phyloP scores from a whole-genome alignment of 2,329 filamentous ascomycete species.

The Botrytis porri region DNA sequence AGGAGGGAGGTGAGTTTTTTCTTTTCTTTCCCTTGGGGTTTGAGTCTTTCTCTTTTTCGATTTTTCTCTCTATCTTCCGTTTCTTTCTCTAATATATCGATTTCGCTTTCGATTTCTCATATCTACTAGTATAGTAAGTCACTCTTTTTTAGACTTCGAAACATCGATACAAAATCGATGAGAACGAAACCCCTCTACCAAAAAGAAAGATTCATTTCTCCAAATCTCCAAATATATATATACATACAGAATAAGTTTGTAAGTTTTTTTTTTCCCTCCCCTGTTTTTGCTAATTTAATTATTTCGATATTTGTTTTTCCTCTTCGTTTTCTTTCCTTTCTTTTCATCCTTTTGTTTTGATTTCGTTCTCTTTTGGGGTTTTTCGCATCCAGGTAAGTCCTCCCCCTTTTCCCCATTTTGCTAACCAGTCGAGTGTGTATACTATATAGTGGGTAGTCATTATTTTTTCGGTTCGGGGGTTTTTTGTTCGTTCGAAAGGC shows the following conservation, averaged over 20 bases:
- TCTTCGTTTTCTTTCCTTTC: background rate
- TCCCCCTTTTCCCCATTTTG: background rate
- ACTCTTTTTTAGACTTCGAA: background rate
- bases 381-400: background rate
- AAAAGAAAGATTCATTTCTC: background rate
- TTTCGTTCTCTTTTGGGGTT: background rate
- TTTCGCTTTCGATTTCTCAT: too few relatives aligned
- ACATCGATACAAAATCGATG: background rate
- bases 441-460: too few relatives aligned
- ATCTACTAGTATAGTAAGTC: too few relatives aligned
- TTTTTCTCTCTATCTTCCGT: background rate
- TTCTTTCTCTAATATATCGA: background rate
- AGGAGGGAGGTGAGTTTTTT: background rate
- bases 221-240: too few relatives aligned
- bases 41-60: background rate
- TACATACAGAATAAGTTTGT: too few relatives aligned
- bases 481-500: too few relatives aligned
- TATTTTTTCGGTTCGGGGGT: too few relatives aligned
- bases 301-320: background rate
- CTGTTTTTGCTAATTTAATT: too few relatives aligned
- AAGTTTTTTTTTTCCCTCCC: background rate
- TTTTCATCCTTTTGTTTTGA: background rate
- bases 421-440: too few relatives aligned
- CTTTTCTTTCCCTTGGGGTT: too few relatives aligned
- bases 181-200: background rate